phyloP scores from a whole-genome alignment of 345 rosid genomes.

The Raphanus raphanistrum region DNA sequence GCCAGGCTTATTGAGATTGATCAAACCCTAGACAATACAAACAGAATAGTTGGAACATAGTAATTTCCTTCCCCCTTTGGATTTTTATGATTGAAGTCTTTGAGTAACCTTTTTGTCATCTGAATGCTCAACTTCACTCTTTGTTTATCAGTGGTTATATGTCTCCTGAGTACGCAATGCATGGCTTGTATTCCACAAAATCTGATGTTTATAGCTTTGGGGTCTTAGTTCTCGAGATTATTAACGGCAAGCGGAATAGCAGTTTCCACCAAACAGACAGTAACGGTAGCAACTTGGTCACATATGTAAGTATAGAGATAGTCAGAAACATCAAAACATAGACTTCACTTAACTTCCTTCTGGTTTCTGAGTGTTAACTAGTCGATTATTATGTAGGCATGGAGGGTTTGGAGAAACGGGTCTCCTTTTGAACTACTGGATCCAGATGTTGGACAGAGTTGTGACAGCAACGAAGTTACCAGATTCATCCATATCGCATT shows the following conservation, averaged over 20 bases:
- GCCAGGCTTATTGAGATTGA: constrained; percentile 14
- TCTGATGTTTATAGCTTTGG: constrained; percentile 42
- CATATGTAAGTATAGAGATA: constrained; percentile 31
- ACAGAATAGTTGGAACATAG: constrained; percentile 6
- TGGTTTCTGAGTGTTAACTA: neutral
- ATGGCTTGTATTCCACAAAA: constrained; percentile 24
- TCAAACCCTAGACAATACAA: constrained; percentile 1
- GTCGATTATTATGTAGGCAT: constrained; percentile 24
- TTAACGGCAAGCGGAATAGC: constrained; percentile 29
- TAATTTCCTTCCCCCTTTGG: neutral
- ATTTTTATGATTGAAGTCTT: neutral
- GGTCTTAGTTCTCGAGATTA: constrained; percentile 35
- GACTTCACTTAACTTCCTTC: neutral
- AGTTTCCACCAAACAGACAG: constrained; percentile 4
- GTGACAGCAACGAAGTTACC: constrained; percentile 4
- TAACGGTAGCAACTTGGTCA: neutral
- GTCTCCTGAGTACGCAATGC: constrained; percentile 5
- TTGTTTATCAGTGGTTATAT: constrained; percentile 27
- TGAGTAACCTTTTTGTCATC: neutral
- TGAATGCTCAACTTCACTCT: neutral
- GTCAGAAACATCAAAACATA: neutral
- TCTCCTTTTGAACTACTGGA: constrained; percentile 20
- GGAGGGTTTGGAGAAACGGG: constrained; percentile 23
- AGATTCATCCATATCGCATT: constrained; percentile 34
- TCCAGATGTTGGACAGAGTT: neutral